Conservation (phyloP, 2,329 filamentous ascomycete genomes). For the Talaromyces funiculosus region DNA sequence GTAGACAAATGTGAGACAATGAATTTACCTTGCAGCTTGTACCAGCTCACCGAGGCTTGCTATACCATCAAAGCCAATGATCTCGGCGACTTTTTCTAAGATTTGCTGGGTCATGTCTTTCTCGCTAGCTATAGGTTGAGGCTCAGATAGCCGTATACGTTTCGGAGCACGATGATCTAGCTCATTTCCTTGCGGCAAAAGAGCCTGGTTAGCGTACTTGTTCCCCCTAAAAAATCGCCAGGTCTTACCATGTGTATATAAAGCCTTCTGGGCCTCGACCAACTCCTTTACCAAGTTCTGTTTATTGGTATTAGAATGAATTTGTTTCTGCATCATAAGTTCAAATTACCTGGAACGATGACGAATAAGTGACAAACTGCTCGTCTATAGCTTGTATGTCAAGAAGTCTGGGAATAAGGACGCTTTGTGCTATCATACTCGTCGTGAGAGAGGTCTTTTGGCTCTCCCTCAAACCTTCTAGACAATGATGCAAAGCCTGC, state of each 20-base stretch:
- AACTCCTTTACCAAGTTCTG: not conserved
- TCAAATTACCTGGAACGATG: constrained; percentile 28
- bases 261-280: not conserved
- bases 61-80: constrained; percentile 31
- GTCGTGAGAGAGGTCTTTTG: constrained; percentile 18
- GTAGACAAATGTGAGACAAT: not conserved
- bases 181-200: not conserved
- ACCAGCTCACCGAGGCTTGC: not conserved
- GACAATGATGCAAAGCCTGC: constrained; percentile 22
- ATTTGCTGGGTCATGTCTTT: constrained; percentile 27
- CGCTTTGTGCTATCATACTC: constrained; percentile 21
- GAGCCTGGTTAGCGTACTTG: not conserved
- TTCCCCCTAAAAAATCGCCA: not conserved
- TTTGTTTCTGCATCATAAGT: not conserved
- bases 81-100: constrained; percentile 25
- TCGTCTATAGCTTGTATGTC: constrained; percentile 20
- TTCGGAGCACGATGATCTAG: constrained; percentile 25
- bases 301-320: not conserved
- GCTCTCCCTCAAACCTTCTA: constrained; percentile 23
- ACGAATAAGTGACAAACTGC: constrained; percentile 21
- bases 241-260: constrained; percentile 3
- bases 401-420: constrained; percentile 22
- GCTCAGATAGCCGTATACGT: constrained; percentile 27
- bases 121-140: constrained; percentile 18
- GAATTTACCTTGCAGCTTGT: constrained; percentile 2